Evolutionary conservation across 1,284 basidiomycete genomes (phyloP), one percentile per base, ranked within the genome.

Genomic region (Leccinum fallax): DNA sequence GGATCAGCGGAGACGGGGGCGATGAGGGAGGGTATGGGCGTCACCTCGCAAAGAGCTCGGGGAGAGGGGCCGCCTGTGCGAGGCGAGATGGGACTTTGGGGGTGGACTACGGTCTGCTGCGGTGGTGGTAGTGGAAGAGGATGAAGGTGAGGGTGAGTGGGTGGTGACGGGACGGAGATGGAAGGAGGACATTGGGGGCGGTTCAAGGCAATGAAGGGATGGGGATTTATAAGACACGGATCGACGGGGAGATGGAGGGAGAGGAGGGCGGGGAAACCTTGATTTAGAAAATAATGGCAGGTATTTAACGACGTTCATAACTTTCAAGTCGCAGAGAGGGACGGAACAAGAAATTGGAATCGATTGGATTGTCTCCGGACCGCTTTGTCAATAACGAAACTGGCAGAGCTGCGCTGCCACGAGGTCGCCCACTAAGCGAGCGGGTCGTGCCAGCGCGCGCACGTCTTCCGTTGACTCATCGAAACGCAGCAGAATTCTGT

Each of bases 1-100:
- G 19, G 59, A 60, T 65, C 32, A 66, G 66, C 53, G 38, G 38
- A 48, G 1, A 15, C 0, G 30, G 11, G 0, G 46, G 38, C 3
- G 57, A 53, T 48, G n/a, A 21, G 54, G 5, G 52, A 53, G 38
- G 46, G 40, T 38, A 53, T 30, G 51, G 24, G 11, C 66, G 74
- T 63, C 59, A 85, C 86, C 85, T 76, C 85, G 78, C 15, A 88
- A 67, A 3, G 83, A 84, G 62, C 77, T 81, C 19, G 84, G 81
- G 43, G 85, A 84, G 53, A 85, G 67, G 26, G 76, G 74, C 0
- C 74, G 70, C 10, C 74, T 68, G 46, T 19, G 49, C 3, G 65
- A 64, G 43, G 59, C 5, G 55, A 59, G 51, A 53, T 58, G 70
- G 1, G 61, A n/a, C 55, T 73, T 73, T 28, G 62, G 38, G 0